Evolutionary conservation across 805 yeast species (phyloP), one percentile per base, ranked within the genome.

Genomic region (Lipomyces yamanashiensis): DNA sequence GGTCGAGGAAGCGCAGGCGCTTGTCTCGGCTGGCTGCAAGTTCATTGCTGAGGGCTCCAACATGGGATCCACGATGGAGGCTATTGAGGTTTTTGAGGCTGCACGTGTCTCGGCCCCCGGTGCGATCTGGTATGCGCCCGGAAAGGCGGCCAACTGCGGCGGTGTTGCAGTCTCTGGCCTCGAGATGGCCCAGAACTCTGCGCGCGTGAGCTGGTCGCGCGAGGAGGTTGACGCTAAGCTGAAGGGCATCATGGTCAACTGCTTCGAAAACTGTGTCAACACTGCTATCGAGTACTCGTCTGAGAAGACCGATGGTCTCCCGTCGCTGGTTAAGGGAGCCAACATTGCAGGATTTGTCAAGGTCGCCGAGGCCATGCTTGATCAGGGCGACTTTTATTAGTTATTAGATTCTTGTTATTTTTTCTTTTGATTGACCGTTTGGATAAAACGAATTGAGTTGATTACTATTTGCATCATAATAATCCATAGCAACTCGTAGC

Each of bases 131-230:
- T 93, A 92, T 82, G 98, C 96, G 74, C 98, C 98, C 77, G 98
- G 98, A 81, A 93, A 93, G 86, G 98, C 98, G 73, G 93, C 98
- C 75, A 93, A 93, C 87, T 89, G 96, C 82, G 99, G 98, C 82
- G 99, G 99, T 87, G 99, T 93, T 73, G 96, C 97, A 64, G 98
- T 92, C 63, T 91, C 97, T 64, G 98, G 98, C 76, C 85, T 93
- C 71, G 99, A 93, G 85, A 95, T 93, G 99, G 98, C 98, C 70
- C 99, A 93, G 84, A 95, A 93, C 90, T 90, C 98, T 64, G 96
- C 89, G 78, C 89, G 98, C 84, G 85, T 87, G 71, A 79, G 81
- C 71, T 95, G 98, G 98, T 85, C 96, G 69, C 73, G 87, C 65
- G 97, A 92, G 83, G 91, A 90, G 82, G 98, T 93, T 73, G 98